Percentiles rank a stretch among this genome's conserved stretches.
Conservation (phyloP, 2,329 filamentous ascomycete genomes). For the Didymella arachidicola region DNA sequence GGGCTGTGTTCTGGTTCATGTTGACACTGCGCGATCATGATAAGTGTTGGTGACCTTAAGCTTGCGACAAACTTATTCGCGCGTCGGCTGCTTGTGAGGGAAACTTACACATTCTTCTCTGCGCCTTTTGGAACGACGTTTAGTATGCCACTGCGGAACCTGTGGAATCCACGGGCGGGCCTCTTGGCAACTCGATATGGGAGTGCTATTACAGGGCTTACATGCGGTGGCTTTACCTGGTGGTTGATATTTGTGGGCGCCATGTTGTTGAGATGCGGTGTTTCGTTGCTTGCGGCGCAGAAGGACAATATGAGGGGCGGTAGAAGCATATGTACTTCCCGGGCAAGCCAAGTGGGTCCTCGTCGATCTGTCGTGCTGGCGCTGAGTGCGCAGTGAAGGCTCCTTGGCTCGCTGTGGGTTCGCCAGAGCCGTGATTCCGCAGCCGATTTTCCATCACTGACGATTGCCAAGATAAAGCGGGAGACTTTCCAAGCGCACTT, state of each 20-base stretch:
- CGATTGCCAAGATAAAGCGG: not conserved
- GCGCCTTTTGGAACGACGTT: not conserved
- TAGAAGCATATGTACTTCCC: not conserved
- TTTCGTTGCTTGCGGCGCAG: not conserved
- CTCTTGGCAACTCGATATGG: not conserved
- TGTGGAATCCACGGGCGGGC: not conserved
- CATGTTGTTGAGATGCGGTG: not conserved
- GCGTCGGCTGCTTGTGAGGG: not conserved
- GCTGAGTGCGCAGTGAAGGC: not conserved
- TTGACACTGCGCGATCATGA: not conserved
- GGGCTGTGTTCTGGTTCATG: not conserved
- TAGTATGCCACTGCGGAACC: not conserved
- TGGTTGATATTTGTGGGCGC: not conserved
- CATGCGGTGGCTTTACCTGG: not conserved
- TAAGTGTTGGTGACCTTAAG: not conserved
- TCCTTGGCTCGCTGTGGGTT: not conserved
- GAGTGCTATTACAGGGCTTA: not conserved
- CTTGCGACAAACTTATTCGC: not conserved
- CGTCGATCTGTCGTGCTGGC: not conserved
- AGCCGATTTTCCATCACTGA: not conserved
- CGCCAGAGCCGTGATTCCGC: not conserved
- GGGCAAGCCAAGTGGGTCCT: not conserved
- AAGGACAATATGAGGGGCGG: not conserved
- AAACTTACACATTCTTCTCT: not conserved
- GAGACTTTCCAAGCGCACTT: not conserved